Conservation (phyloP, 768 basidiomycete species). For the Mycena galopus region DNA sequence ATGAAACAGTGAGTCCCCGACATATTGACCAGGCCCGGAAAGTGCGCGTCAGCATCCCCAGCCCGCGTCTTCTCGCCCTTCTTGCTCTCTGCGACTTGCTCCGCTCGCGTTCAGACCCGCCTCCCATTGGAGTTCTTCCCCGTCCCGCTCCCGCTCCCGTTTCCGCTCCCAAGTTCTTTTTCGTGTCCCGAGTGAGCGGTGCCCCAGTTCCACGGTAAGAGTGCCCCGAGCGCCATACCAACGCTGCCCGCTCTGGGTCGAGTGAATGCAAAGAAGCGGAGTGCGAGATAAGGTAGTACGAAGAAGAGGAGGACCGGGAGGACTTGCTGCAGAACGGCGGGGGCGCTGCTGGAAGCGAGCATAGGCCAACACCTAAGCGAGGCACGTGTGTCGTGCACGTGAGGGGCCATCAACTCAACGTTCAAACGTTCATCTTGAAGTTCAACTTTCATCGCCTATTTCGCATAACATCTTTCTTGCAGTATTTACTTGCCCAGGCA, state of each 20-base stretch:
- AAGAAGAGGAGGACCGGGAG: constrained; percentile 70
- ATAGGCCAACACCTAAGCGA: constrained; percentile 9
- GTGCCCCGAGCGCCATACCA: constrained; percentile 72
- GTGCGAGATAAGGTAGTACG: constrained; percentile 63
- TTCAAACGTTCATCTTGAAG: no score
- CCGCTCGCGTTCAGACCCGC: constrained; percentile 63
- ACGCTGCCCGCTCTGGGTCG: constrained; percentile 39
- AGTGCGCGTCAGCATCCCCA: constrained; percentile 63
- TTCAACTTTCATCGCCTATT: no score
- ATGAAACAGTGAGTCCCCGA: constrained; percentile 98
- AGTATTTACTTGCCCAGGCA: no score
- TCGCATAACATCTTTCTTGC: no score
- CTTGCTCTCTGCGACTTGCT: constrained; percentile 64
- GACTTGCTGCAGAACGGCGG: constrained; percentile 62
- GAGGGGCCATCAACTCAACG: neutral
- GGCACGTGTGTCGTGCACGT: neutral
- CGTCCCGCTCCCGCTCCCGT: constrained; percentile 38
- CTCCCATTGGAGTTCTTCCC: constrained; percentile 50
- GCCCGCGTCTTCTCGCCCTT: constrained; percentile 9
- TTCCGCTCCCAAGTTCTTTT: constrained; percentile 44
- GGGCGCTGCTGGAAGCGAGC: constrained; percentile 14
- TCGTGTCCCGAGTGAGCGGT: constrained; percentile 41
- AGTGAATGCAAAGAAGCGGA: constrained; percentile 54
- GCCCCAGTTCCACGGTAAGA: constrained; percentile 80
- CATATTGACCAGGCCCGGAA: constrained; percentile 94